Evolutionary conservation across 129 eudicot species (phyloP), one percentile per base, ranked within the genome.

Genomic region (Flaveria robusta): DNA sequence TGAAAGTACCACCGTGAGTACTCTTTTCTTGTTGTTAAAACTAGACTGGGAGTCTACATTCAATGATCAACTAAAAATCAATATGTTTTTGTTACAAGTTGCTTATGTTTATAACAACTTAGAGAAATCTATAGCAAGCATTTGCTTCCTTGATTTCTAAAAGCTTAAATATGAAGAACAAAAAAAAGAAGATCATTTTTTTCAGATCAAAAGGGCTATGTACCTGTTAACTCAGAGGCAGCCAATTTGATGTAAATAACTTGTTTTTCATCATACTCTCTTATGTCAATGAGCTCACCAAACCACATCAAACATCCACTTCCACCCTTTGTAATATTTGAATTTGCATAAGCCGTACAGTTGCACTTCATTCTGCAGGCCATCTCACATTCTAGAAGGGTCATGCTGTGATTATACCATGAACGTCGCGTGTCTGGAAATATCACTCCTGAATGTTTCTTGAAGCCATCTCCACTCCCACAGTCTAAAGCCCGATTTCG

Each of bases 251-350:
- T 77, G 71, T 83, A 83, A 69, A 83, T 75, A 68, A 60, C 72
- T 16, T 78, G 81, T 1, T 50, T 45, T 2, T 54, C 63, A 13
- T 52, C 24, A 26, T 50, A 70, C 68, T 60, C 66, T 46, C 74
- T 50, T 12, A 80, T 52, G 46, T 84, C 87, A 26, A 76, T 71
- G 23, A 84, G 52, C 26, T 70, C 62, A 41, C 22, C 79, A 80
- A 75, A 66, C 87, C 87, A 84, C 34, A 37, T 20, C 78, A 83
- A 74, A 68, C 87, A 83, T 45, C 84, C 87, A 14, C 50, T 66
- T 47, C 81, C 84, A 8, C 81, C 76, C 15, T 55, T 45, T 46
- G 71, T 70, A 60, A 75, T 54, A 20, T 83, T 49, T 54, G 75
- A 46, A 73, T 73, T 73, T 22, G 77, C 55, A 73, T 56, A 73